phyloP scores from a whole-genome alignment of 2,329 filamentous ascomycete species.

The Gnomoniopsis sp. region DNA sequence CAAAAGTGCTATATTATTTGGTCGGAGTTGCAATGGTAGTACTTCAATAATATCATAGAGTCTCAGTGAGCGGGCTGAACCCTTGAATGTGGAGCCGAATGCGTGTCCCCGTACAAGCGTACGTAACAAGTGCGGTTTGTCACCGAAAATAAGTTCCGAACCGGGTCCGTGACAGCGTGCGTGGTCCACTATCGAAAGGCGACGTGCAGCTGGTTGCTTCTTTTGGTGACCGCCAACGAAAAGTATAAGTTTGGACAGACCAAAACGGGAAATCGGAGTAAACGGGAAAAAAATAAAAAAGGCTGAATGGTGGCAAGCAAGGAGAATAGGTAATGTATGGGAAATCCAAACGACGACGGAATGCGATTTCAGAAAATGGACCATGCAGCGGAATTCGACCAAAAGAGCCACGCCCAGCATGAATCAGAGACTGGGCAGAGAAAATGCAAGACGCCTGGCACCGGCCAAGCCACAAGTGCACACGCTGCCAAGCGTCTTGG shows the following conservation, averaged over 20 bases:
- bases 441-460: constrained; percentile 8
- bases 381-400: no score
- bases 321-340: no score
- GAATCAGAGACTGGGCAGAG: constrained; percentile 6
- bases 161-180: background rate
- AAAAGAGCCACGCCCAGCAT: background rate
- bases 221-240: background rate
- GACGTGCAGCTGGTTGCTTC: background rate
- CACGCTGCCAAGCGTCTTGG: constrained; percentile 12
- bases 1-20: constrained; percentile 8
- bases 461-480: constrained; percentile 16
- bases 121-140: constrained; percentile 11
- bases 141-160: background rate
- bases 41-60: background rate
- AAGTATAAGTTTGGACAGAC: no score
- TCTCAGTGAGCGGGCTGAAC: constrained; percentile 1
- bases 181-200: background rate
- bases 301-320: no score
- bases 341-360: no score
- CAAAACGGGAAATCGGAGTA: no score
- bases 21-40: background rate
- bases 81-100: constrained; percentile 14
- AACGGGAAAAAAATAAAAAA: no score
- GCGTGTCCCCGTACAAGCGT: constrained; percentile 7
- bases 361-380: no score